Conservation (phyloP, 371 early-diverging fungal species). For the Mycotypha africana region DNA sequence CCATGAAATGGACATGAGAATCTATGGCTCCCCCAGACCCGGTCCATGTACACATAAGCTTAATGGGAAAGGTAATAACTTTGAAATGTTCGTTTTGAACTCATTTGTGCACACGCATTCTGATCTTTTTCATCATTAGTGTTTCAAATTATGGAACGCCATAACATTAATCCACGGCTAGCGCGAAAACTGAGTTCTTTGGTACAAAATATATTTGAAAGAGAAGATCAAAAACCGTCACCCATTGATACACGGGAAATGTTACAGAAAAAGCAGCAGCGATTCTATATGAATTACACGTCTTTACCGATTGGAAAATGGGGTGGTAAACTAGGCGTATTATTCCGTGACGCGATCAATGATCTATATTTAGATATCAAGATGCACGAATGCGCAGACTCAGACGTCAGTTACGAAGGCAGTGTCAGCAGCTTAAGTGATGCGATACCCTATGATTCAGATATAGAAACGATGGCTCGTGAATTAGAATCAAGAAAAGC, state of each 20-base stretch:
- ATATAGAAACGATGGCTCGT: slow-evolving; percentile 10
- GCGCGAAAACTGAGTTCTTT: slow-evolving; percentile 27
- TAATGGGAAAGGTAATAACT: slow-evolving; percentile 26
- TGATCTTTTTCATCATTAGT: no score
- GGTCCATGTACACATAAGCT: slow-evolving; percentile 25
- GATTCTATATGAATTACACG: slow-evolving; percentile 18
- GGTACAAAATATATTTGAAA: slow-evolving; percentile 3
- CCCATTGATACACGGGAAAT: neutral
- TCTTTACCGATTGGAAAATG: slow-evolving; percentile 38
- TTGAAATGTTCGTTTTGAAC: no score
- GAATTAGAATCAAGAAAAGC: slow-evolving; percentile 29
- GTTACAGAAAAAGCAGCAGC: no score
- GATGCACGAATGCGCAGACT: neutral
- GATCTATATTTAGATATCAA: slow-evolving; percentile 15
- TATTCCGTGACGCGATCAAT: slow-evolving; percentile 31
- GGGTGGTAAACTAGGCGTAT: slow-evolving; percentile 40
- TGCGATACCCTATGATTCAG: neutral
- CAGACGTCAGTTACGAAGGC: neutral
- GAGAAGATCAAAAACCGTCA: neutral
- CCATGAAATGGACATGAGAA: slow-evolving; percentile 37
- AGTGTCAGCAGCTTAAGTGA: neutral
- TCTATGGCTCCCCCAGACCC: slow-evolving; percentile 24
- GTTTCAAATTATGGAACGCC: slow-evolving; percentile 12
- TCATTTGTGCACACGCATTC: no score
- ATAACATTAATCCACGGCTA: slow-evolving; percentile 25